Evolutionary conservation across 768 basidiomycete species (phyloP), one percentile per base, ranked within the genome.

Genomic region (Rossbeevera mucosa): DNA sequence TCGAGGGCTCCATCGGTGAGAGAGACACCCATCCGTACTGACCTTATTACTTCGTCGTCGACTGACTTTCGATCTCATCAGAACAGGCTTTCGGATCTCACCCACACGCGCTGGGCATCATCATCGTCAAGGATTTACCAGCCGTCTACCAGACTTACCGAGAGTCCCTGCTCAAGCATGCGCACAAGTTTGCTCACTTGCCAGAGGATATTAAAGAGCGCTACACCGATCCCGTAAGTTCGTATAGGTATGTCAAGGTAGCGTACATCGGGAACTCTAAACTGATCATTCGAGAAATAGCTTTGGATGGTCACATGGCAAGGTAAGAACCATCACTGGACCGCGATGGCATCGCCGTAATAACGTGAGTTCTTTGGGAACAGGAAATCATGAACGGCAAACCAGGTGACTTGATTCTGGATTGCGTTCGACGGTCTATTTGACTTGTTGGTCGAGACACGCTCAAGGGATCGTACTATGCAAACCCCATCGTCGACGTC

Each of bases 301-400:
- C 65, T 97, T 94, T 68, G 95, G 95, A n/a, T 98, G 95, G 95
- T 91, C 88, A 41, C 91, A 95, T 70, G 95, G 95, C 50, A 96
- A 97, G 78, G 88, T 84, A 59, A 47, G 65, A 55, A 46, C 29
- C 29, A n/a, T 7, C 41, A 16, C 18, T 13, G 30, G 21, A 36
- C 24, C 33, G 36, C 31, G n/a, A 26, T 44, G 24, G 7, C 16
- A 26, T 44, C 26, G 7, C 16, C 29, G 22, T 11, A 18, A 28
- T 48, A 21, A 48, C 12, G n/a, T n/a, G 7, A 4, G 18, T 13
- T 21, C 45, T 41, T 25, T 28, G 20, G 38, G 8, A 43, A 25
- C 50, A 91, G 84, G 95, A 97, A 77, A 82, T 94, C 43, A 96
- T 97, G 94, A 97, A 97, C 62, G 94, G 94, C 26, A 86, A 82